Evolutionary conservation across 2,329 filamentous ascomycete genomes (phyloP).

Genomic region (Thelonectria rubi): DNA sequence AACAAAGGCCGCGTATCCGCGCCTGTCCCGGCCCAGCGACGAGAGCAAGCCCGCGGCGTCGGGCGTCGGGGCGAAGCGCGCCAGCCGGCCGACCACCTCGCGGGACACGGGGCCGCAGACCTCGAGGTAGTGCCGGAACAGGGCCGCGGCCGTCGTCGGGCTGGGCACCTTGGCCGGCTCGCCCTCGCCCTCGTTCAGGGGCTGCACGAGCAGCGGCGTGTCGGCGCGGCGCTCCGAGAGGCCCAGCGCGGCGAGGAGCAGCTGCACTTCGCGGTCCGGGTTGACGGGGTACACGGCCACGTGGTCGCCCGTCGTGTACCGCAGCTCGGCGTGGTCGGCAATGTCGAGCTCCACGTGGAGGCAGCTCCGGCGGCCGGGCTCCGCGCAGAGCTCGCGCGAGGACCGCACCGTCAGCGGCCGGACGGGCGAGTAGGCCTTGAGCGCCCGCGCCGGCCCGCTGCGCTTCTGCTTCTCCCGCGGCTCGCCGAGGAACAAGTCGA

Average conservation of each 20-base stretch:
- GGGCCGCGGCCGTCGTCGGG: constrained; percentile 49
- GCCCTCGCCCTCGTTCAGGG: constrained; percentile 36
- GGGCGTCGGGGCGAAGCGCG: constrained; percentile 62
- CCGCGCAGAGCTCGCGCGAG: constrained; percentile 33
- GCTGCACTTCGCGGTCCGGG: constrained; percentile 45
- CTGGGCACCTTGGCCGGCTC: constrained; percentile 46
- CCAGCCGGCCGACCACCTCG: constrained; percentile 48
- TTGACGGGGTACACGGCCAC: constrained; percentile 53
- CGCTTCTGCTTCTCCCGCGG: constrained; percentile 33
- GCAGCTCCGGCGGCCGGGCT: constrained; percentile 40
- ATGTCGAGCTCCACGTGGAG: constrained; percentile 51
- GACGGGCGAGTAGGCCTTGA: constrained; percentile 37
- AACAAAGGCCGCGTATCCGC: constrained; percentile 31
- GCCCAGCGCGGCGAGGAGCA: constrained; percentile 44
- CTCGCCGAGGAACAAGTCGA: constrained; percentile 38
- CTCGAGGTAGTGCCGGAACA: constrained; percentile 58
- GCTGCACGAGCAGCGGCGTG: constrained; percentile 37
- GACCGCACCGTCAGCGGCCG: constrained; percentile 25
- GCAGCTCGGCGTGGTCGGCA: constrained; percentile 35
- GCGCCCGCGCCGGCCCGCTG: constrained; percentile 31
- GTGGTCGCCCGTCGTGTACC: constrained; percentile 53
- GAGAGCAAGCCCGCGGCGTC: constrained; percentile 46
- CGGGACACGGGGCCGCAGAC: constrained; percentile 49
- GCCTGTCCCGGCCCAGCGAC: constrained; percentile 33
- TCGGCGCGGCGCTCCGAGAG: constrained; percentile 32